phyloP scores from a whole-genome alignment of 2,329 filamentous ascomycete species.

The Leptographium lundbergii region DNA sequence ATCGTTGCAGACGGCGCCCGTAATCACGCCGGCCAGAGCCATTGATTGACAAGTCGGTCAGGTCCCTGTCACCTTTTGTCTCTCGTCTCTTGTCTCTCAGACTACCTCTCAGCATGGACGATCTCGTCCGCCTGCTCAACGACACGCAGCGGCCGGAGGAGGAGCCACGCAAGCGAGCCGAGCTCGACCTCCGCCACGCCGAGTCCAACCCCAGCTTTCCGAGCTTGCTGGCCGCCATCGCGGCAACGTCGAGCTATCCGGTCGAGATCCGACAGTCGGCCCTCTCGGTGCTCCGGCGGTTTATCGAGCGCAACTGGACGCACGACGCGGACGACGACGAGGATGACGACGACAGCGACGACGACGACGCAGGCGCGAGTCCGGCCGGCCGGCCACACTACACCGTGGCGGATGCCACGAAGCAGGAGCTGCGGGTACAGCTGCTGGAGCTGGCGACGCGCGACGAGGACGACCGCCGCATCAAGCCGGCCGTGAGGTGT shows the following conservation, averaged over 20 bases:
- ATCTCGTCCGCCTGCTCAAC: slow-evolving; percentile 76
- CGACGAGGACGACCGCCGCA: slow-evolving; percentile 64
- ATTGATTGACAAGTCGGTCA: not conserved
- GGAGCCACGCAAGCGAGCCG: slow-evolving; percentile 70
- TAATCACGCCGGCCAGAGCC: not conserved
- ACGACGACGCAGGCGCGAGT: not conserved
- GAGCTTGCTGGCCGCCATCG: slow-evolving; percentile 67
- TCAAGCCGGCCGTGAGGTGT: slow-evolving; percentile 79
- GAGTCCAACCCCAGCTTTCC: slow-evolving; percentile 62
- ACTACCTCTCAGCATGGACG: slow-evolving; percentile 52
- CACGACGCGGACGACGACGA: slow-evolving; percentile 60
- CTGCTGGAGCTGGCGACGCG: slow-evolving; percentile 69
- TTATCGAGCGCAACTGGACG: slow-evolving; percentile 78
- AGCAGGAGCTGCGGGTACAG: slow-evolving; percentile 57
- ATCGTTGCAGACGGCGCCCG: not conserved
- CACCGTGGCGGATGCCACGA: slow-evolving; percentile 59
- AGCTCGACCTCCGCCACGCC: slow-evolving; percentile 65
- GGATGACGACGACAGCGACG: slow-evolving; percentile 46
- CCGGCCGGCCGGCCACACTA: slow-evolving; percentile 30
- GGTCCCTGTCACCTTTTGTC: no score
- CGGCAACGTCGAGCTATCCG: slow-evolving; percentile 60
- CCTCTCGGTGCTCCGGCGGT: slow-evolving; percentile 65
- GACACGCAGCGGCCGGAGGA: slow-evolving; percentile 73
- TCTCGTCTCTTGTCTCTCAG: no score
- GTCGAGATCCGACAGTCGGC: slow-evolving; percentile 72